Evolutionary conservation across 441 rosid species (phyloP).

Genomic region (Daphne laureola): DNA sequence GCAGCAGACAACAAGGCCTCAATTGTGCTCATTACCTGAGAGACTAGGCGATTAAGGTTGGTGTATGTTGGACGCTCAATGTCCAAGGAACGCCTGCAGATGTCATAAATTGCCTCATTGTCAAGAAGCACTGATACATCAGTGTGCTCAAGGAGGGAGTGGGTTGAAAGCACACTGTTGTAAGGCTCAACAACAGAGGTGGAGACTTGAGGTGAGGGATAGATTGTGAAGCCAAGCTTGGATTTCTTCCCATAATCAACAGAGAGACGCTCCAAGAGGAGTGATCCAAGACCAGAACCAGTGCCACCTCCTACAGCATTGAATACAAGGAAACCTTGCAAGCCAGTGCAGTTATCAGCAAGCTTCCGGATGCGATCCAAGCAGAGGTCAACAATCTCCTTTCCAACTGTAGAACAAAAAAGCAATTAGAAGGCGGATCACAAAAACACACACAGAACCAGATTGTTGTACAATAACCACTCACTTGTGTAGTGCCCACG

Average conservation of each 20-base stretch:
- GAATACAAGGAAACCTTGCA: conserved; percentile 28
- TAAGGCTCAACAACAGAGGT: conserved; percentile 28
- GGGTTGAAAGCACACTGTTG: conserved; percentile 25
- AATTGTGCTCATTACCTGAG: conserved; percentile 15
- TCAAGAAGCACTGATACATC: conserved; percentile 23
- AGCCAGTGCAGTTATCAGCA: conserved; percentile 28
- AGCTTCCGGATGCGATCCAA: conserved; percentile 23
- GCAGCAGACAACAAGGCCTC: no score
- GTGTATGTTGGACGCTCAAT: conserved; percentile 27
- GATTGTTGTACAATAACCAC: no score
- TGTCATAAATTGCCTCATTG: conserved; percentile 27
- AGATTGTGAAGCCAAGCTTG: conserved; percentile 32
- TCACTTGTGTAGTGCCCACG: conserved; percentile 27
- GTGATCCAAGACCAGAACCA: conserved; percentile 34
- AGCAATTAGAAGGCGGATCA: not conserved
- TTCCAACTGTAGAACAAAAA: conserved; percentile 17
- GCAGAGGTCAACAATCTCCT: conserved; percentile 23
- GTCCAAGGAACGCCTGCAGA: conserved; percentile 22
- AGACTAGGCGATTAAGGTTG: conserved; percentile 26
- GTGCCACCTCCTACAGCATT: conserved; percentile 37
- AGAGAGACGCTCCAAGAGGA: conserved; percentile 31
- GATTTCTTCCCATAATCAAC: conserved; percentile 31
- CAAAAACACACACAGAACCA: not conserved
- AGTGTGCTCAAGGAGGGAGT: conserved; percentile 25
- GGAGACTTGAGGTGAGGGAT: conserved; percentile 30